Evolutionary conservation across 2,329 filamentous ascomycete genomes (phyloP).

Genomic region (Ophiognomonia clavigignenti-juglandacearum): DNA sequence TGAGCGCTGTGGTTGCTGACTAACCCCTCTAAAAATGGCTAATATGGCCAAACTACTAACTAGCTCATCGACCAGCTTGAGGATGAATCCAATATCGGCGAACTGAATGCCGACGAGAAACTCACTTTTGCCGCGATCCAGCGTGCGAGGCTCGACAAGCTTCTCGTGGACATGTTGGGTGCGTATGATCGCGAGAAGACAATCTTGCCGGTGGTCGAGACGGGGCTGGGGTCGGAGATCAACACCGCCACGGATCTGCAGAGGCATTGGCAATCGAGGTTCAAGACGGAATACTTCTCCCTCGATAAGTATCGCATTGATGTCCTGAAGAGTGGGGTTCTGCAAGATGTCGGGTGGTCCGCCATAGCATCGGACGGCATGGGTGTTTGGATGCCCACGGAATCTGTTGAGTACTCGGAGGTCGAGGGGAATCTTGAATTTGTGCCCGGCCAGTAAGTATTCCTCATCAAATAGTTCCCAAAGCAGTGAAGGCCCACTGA

Average conservation of each 20-base stretch:
- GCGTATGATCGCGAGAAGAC: background rate
- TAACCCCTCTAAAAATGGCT: background rate
- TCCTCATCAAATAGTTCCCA: background rate
- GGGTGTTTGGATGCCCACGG: constrained; percentile 5
- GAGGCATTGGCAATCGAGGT: constrained; percentile 9
- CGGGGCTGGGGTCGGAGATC: constrained; percentile 1
- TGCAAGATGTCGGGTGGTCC: constrained; percentile 12
- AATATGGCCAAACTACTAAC: background rate
- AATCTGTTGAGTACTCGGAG: constrained; percentile 7
- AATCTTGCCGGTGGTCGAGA: background rate
- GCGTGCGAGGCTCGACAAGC: constrained; percentile 11
- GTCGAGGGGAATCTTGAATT: constrained; percentile 3
- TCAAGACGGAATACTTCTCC: constrained; percentile 9
- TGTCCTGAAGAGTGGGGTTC: background rate
- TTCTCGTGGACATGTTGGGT: constrained; percentile 11
- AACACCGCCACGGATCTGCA: constrained; percentile 5
- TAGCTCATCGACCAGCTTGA: constrained; percentile 9
- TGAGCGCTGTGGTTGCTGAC: background rate
- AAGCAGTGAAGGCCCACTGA: background rate
- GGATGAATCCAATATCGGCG: too few species aligned
- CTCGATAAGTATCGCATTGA: constrained; percentile 8
- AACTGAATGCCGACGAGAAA: background rate
- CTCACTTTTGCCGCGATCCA: constrained; percentile 7
- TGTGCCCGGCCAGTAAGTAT: constrained; percentile 10
- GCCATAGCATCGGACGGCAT: constrained; percentile 4